Evolutionary conservation across 345 rosid species (phyloP), one percentile per base, ranked within the genome.

Genomic region (Excoecaria cochinchinensis): DNA sequence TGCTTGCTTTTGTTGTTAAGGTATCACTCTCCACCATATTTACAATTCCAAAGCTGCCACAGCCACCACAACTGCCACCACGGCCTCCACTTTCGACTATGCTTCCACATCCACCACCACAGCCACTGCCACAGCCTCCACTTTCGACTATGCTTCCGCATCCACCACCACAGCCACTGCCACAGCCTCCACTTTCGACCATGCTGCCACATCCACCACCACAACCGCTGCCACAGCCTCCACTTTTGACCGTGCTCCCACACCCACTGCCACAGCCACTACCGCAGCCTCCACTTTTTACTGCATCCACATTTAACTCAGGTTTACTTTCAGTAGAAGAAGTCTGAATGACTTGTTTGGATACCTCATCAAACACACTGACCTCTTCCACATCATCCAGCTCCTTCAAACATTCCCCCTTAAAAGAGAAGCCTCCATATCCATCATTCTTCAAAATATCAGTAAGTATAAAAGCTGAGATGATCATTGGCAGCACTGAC

Each of bases 391-490:
- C 67, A 16, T 4, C 64, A 25, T 82, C 76, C 36, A 74, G 53
- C 76, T 70, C 79, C 66, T 83, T 68, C 65, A 16, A 62, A 57
- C 44, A 77, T 81, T 81, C 76, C 6, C 38, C 71, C 25, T 10
- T 60, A 53, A 68, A 76, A 38, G 58, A 67, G 47, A 82, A 68
- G 72, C 86, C 80, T 70, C 60, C 39, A 55, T 77, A 80, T 66
- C 92, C 89, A 78, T 80, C 70, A 63, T 80, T 89, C 82, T 84
- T 79, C 75, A 84, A 62, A 69, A 78, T 75, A 76, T 87, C 71
- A 70, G 77, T 72, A 78, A 95, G 80, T 83, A 95, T 89, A 76
- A 93, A 93, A 70, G 92, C 85, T 51, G 88, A 85, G 64, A 90
- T 46, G 55, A 90, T 39, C 74, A 81, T 85, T 39, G 89, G 90